Conservation (phyloP, 805 yeast genomes). For the Lachancea sp. region DNA sequence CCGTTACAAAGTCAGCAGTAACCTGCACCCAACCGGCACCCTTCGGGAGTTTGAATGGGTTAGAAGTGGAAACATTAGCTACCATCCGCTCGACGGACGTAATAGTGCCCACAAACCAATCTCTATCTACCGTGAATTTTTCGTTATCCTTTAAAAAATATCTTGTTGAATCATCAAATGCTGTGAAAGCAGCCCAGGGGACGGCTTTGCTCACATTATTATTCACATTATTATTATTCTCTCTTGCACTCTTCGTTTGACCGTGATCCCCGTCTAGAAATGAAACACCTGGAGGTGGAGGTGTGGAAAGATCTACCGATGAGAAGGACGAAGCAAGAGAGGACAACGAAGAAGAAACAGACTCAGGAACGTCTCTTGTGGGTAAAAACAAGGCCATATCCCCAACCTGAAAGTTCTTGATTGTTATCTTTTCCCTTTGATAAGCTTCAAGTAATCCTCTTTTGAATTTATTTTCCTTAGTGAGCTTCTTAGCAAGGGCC, state of each 20-base stretch:
- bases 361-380: conserved; percentile 43
- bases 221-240: conserved; percentile 18
- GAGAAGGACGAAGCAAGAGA: conserved; percentile 32
- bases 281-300: conserved; percentile 23
- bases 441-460: conserved; percentile 25
- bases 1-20: conserved; percentile 37
- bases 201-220: conserved; percentile 25
- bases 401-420: conserved; percentile 59
- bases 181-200: conserved; percentile 94
- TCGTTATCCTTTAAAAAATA: conserved; percentile 55
- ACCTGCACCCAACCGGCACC: conserved; percentile 62
- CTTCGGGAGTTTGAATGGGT: conserved; percentile 60
- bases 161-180: conserved; percentile 69
- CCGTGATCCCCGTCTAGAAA: conserved; percentile 12
- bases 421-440: conserved; percentile 47
- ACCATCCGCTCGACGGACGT: conserved; percentile 46
- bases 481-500: conserved; percentile 74
- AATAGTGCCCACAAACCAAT: conserved; percentile 80
- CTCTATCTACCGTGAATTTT: conserved; percentile 41
- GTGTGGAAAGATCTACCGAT: conserved; percentile 31
- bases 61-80: conserved; percentile 41
- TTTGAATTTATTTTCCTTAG: conserved; percentile 46
- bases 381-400: conserved; percentile 85
- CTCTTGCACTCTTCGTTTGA: conserved; percentile 13
- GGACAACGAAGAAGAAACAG: conserved; percentile 18